Percentiles rank a stretch among this genome's conserved stretches.
Evolutionary conservation across 768 basidiomycete species (phyloP).

Genomic region (Porpolomopsis calyptriformis): DNA sequence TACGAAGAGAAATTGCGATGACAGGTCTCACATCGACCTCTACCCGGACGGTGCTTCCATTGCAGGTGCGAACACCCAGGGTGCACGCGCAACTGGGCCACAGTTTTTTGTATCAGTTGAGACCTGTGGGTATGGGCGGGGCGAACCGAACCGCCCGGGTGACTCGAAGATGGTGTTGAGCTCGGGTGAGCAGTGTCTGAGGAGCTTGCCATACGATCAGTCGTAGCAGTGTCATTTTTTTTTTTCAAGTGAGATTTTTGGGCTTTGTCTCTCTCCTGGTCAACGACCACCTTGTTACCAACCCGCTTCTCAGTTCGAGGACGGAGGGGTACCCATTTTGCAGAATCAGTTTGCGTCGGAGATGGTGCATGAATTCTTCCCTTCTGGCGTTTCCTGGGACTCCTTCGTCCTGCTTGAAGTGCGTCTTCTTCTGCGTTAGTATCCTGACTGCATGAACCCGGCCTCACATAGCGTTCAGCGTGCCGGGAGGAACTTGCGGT

Average conservation of each 20-base stretch:
- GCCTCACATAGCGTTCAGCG: not conserved
- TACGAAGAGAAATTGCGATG: not conserved
- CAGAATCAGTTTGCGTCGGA: not conserved
- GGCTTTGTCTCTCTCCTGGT: too few species aligned
- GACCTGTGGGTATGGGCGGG: not conserved
- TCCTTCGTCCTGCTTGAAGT: not conserved
- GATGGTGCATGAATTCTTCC: not conserved
- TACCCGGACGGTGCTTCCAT: not conserved
- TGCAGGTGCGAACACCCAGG: not conserved
- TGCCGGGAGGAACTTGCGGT: not conserved
- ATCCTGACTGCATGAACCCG: not conserved
- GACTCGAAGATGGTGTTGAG: too few species aligned
- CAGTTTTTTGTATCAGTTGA: constrained; percentile 1
- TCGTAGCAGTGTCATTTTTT: too few species aligned
- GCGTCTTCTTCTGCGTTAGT: not conserved
- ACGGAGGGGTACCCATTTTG: not conserved
- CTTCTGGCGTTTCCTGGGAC: not conserved
- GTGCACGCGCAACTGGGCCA: not conserved
- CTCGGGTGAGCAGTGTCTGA: too few species aligned
- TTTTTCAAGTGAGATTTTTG: too few species aligned
- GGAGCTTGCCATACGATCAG: too few species aligned
- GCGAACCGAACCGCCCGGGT: too few species aligned
- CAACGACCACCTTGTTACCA: too few species aligned
- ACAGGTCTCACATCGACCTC: constrained; percentile 3
- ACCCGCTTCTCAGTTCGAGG: too few species aligned